Conservation (phyloP, 345 rosid genomes). For the Anacardium occidentale region DNA sequence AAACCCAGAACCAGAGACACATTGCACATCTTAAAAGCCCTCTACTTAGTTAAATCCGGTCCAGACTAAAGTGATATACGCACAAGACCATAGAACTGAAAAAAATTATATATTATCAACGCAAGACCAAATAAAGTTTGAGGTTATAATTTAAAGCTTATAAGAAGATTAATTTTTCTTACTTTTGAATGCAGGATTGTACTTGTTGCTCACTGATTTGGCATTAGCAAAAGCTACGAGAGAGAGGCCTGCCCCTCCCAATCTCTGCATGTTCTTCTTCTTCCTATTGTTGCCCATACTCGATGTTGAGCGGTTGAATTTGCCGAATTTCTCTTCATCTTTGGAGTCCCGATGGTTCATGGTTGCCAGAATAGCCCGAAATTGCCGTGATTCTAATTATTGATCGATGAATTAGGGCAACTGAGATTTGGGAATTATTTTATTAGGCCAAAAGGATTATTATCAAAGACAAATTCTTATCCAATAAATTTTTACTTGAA, state of each 20-base stretch:
- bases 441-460: too few species aligned
- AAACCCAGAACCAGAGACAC: background rate
- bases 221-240: conserved; percentile 74
- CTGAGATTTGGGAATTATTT: background rate
- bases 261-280: conserved; percentile 60
- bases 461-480: too few species aligned
- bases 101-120: background rate
- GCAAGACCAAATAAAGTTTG: background rate
- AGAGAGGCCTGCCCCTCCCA: conserved; percentile 84
- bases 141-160: background rate
- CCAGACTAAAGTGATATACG: background rate
- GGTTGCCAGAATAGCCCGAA: background rate
- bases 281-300: conserved; percentile 20
- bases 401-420: background rate
- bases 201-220: conserved; percentile 44
- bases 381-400: background rate
- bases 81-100: background rate
- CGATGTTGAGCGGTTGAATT: conserved; percentile 24
- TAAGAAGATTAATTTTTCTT: conserved; percentile 10
- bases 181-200: conserved; percentile 76
- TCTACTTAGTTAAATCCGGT: background rate
- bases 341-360: conserved; percentile 40
- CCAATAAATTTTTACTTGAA: too few species aligned
- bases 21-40: background rate
- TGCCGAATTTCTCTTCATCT: conserved; percentile 9